phyloP scores from a whole-genome alignment of 345 rosid genomes.

The Eutrema heterophyllum region DNA sequence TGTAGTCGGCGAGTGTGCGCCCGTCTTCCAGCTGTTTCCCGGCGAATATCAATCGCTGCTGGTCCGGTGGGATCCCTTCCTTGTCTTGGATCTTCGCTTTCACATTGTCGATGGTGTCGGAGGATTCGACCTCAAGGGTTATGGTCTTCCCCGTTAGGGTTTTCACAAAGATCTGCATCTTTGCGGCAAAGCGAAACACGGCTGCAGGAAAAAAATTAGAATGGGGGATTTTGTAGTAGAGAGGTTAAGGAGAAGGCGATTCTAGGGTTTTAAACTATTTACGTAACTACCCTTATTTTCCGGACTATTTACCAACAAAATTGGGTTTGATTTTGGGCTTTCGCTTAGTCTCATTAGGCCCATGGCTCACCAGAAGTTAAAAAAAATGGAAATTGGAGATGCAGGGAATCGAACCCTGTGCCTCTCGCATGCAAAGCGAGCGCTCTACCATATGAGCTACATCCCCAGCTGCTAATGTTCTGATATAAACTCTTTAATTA shows the following conservation, averaged over 20 bases:
- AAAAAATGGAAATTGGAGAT: not conserved
- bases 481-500: too few species aligned
- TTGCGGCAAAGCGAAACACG: not conserved
- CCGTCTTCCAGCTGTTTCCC: slow-evolving; percentile 38
- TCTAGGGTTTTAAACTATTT: slow-evolving; percentile 18
- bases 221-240: not conserved
- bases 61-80: slow-evolving; percentile 36
- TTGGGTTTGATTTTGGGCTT: not conserved
- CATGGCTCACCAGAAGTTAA: not conserved
- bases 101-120: slow-evolving; percentile 38
- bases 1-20: slow-evolving; percentile 34
- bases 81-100: slow-evolving; percentile 37
- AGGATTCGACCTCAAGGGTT: slow-evolving; percentile 49
- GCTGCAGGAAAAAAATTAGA: not conserved
- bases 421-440: slow-evolving; percentile 97
- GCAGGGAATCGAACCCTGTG: slow-evolving; percentile 38
- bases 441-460: slow-evolving; percentile 73
- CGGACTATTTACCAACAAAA: not conserved
- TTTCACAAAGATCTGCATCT: slow-evolving; percentile 79
- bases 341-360: not conserved
- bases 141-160: slow-evolving; percentile 79
- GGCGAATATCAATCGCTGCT: slow-evolving; percentile 33
- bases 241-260: not conserved
- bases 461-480: not conserved
- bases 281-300: slow-evolving; percentile 2